Conservation (phyloP, 2,329 filamentous ascomycete species). For the Paecilomyces formosus region DNA sequence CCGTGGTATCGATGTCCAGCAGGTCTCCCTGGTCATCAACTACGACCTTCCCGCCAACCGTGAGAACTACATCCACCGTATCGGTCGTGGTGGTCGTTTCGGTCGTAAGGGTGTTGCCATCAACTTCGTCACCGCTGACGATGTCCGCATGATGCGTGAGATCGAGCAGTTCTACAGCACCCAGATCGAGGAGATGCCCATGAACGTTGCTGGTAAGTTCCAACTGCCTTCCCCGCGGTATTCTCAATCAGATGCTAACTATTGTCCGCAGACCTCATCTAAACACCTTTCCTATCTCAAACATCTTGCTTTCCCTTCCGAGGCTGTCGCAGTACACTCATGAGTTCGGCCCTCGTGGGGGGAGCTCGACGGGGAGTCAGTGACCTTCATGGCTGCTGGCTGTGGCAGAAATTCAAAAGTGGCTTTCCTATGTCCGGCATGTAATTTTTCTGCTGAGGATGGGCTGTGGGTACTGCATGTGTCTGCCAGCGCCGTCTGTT, state of each 20-base stretch:
- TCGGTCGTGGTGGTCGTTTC: slow-evolving; percentile 98
- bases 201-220: slow-evolving; percentile 65
- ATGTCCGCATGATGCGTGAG: slow-evolving; percentile 99
- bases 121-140: slow-evolving; percentile 99
- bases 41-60: slow-evolving; percentile 98
- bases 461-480: slow-evolving; percentile 7
- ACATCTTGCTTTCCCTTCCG: slow-evolving; percentile 1
- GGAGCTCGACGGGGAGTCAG: slow-evolving; percentile 4
- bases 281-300: slow-evolving; percentile 21
- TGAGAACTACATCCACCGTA: slow-evolving; percentile 99
- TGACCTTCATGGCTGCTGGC: slow-evolving; percentile 7
- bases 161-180: slow-evolving; percentile 99
- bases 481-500: slow-evolving; percentile 20
- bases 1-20: slow-evolving; percentile 99
- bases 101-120: slow-evolving; percentile 99
- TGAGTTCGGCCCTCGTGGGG: neutral
- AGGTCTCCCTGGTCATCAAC: slow-evolving; percentile 99
- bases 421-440: slow-evolving; percentile 31
- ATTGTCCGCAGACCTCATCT: slow-evolving; percentile 32
- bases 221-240: neutral
- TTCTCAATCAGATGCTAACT: slow-evolving; percentile 8
- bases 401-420: slow-evolving; percentile 22
- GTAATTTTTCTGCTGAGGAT: slow-evolving; percentile 20
- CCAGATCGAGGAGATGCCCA: slow-evolving; percentile 99
- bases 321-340: slow-evolving; percentile 1